Percentiles rank a stretch among this genome's conserved stretches.
These are phyloP conservation scores for Glycine soja DNA, from an alignment of 306 rosid species.

Conservation along the genomic window DNA sequence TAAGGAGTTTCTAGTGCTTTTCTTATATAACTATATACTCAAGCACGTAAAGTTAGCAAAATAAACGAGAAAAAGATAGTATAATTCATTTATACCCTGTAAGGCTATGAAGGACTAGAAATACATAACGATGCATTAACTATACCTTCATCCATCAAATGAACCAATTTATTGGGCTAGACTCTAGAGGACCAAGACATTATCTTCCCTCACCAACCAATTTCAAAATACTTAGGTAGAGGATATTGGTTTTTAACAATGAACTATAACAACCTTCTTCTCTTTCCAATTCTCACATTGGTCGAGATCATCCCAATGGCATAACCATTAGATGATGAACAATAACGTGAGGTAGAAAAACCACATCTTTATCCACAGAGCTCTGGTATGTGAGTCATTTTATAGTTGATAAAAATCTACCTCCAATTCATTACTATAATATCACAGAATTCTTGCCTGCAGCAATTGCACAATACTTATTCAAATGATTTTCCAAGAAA, in stretches of 20 bases:
- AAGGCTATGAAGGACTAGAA: too few species aligned
- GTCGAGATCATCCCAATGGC: not conserved
- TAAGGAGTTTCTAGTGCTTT: too few species aligned
- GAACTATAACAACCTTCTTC: not conserved
- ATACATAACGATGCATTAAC: too few species aligned
- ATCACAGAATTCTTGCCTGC: not conserved
- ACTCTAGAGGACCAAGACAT: too few species aligned
- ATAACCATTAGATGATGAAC: not conserved
- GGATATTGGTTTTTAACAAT: not conserved
- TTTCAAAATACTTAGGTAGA: not conserved
- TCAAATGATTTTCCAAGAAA: not conserved
- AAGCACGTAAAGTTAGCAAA: too few species aligned
- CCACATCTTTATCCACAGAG: not conserved
- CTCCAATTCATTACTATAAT: not conserved
- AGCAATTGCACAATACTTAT: not conserved
- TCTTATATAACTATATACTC: too few species aligned
- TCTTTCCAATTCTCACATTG: not conserved
- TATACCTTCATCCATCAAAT: too few species aligned
- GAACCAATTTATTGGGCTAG: not conserved
- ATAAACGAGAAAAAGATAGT: too few species aligned
- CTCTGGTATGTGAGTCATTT: not conserved
- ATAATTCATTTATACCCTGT: too few species aligned
- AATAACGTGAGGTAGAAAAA: not conserved
- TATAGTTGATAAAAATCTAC: not conserved
- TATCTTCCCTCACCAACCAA: not conserved